These are phyloP conservation scores for Rhytidhysteron rufulum DNA, from an alignment of 2,329 filamentous ascomycete genomes.

Conservation along the genomic window DNA sequence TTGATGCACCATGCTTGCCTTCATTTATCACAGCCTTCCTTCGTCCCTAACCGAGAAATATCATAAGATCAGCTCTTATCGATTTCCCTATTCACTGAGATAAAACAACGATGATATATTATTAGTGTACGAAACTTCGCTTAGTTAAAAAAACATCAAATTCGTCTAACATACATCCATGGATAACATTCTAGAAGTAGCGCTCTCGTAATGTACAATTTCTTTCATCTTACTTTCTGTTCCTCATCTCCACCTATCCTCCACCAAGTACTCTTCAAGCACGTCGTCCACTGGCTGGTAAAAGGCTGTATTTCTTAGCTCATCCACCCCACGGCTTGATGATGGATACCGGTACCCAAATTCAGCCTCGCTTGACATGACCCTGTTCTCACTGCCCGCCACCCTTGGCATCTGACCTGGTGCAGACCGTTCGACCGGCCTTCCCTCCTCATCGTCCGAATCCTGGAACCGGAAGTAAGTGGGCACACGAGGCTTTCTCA, in stretches of 20 bases:
- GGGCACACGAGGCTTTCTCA: no score
- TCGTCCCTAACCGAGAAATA: no score
- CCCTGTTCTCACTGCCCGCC: background rate
- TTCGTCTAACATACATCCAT: background rate
- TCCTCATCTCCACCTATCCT: background rate
- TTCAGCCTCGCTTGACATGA: background rate
- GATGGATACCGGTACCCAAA: no score
- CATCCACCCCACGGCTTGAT: no score
- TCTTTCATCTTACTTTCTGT: background rate
- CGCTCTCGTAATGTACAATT: no score
- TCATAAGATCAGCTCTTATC: no score
- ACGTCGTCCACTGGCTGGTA: conserved; percentile 14
- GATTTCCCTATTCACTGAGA: no score
- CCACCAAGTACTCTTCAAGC: conserved; percentile 11
- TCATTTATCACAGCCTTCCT: no score
- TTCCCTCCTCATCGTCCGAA: background rate
- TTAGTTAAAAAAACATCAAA: conserved; percentile 2
- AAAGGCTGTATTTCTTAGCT: conserved; percentile 14
- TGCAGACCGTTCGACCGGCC: background rate
- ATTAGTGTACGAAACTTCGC: no score
- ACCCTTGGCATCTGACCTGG: conserved; percentile 4
- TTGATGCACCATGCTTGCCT: no score
- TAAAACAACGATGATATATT: no score
- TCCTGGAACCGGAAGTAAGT: no score
- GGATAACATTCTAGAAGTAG: conserved; percentile 6